These are phyloP conservation scores for Didymella keratinophila DNA, from an alignment of 2,329 filamentous ascomycete genomes.

Conservation along the genomic window DNA sequence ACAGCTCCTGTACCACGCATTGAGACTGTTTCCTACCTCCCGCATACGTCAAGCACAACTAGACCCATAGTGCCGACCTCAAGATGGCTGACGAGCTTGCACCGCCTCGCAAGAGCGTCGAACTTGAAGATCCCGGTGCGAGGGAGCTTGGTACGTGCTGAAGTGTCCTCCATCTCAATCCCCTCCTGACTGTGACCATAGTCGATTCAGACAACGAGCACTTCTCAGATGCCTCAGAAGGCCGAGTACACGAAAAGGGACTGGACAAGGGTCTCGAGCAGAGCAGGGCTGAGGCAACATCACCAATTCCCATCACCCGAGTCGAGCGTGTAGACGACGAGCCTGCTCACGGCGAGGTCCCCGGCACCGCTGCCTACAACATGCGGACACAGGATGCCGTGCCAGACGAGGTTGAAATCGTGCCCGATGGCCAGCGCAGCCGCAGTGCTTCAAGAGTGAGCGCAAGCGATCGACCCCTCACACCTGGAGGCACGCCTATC, in stretches of 20 bases:
- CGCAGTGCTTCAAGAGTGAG: slow-evolving; percentile 53
- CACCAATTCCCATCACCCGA: slow-evolving; percentile 67
- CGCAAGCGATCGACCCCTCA: slow-evolving; percentile 54
- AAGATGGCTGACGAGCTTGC: slow-evolving; percentile 56
- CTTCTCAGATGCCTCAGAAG: slow-evolving; percentile 72
- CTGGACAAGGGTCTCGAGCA: slow-evolving; percentile 32
- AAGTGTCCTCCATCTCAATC: neutral
- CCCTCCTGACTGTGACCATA: slow-evolving; percentile 26
- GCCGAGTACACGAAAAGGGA: slow-evolving; percentile 40
- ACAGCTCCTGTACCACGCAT: neutral
- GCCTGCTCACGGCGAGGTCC: slow-evolving; percentile 67
- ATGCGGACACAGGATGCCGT: slow-evolving; percentile 66
- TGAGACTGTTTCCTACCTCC: neutral
- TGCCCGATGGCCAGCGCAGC: slow-evolving; percentile 53
- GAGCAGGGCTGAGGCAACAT: slow-evolving; percentile 54
- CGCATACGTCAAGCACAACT: neutral
- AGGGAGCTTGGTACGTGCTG: slow-evolving; percentile 61
- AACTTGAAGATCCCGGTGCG: slow-evolving; percentile 64
- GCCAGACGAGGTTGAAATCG: slow-evolving; percentile 69
- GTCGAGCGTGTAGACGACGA: slow-evolving; percentile 69
- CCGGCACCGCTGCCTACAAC: slow-evolving; percentile 68
- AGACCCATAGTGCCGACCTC: neutral
- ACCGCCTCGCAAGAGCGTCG: slow-evolving; percentile 63
- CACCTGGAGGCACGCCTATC: slow-evolving; percentile 62
- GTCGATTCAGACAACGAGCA: slow-evolving; percentile 64